Conservation (phyloP, 208 protist genomes). For the Leishmania martiniquensis region DNA sequence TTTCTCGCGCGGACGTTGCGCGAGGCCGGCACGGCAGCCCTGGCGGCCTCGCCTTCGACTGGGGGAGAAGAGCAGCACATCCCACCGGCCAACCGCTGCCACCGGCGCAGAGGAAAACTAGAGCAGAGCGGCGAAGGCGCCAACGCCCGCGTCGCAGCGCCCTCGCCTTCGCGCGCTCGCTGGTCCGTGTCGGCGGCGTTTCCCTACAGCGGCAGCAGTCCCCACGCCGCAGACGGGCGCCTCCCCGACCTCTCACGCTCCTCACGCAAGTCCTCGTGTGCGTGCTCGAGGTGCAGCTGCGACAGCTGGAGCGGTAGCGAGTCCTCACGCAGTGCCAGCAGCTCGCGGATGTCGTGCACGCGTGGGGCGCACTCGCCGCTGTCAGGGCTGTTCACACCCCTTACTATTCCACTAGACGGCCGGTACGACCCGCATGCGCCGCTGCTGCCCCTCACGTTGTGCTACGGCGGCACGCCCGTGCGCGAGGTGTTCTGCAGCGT, state of each 20-base stretch:
- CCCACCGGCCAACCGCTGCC: not conserved
- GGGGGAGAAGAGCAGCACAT: not conserved
- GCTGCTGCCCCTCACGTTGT: constrained; percentile 23
- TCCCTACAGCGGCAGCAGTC: not conserved
- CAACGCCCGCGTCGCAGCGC: not conserved
- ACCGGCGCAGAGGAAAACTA: not conserved
- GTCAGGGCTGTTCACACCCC: constrained; percentile 5
- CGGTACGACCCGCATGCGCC: constrained; percentile 22
- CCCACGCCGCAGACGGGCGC: not conserved
- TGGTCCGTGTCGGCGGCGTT: not conserved
- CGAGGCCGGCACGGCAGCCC: constrained; percentile 1
- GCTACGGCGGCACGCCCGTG: constrained; percentile 25
- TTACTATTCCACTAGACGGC: constrained; percentile 16
- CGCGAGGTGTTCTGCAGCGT: constrained; percentile 13
- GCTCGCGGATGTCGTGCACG: not conserved
- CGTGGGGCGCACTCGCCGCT: not conserved
- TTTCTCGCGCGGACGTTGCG: constrained; percentile 22
- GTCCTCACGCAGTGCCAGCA: not conserved
- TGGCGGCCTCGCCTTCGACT: not conserved
- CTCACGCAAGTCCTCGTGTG: not conserved
- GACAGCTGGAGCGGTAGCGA: constrained; percentile 11
- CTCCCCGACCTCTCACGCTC: not conserved
- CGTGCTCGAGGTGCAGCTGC: not conserved
- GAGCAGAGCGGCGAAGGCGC: not conserved
- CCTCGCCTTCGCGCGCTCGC: not conserved